These are phyloP conservation scores for Chalaropsis thielavioides DNA, from an alignment of 2,329 filamentous ascomycete species.

Conservation along the genomic window DNA sequence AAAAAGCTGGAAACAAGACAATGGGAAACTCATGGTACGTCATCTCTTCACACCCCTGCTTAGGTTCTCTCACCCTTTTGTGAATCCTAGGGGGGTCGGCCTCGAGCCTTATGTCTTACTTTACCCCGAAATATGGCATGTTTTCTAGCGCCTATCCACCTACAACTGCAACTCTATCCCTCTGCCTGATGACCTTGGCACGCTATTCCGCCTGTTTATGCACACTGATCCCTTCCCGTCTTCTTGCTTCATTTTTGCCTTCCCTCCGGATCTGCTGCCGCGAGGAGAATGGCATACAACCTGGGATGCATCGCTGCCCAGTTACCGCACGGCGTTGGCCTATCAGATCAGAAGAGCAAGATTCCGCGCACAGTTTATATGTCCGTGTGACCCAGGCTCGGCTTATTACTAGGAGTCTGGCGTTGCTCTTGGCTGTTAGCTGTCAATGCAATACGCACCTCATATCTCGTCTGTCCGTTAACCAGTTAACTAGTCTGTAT, in stretches of 20 bases:
- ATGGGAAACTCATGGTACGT: conserved; percentile 89
- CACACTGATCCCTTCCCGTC: neutral
- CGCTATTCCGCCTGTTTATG: neutral
- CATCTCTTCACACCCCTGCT: neutral
- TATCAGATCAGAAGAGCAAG: neutral
- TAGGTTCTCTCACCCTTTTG: neutral
- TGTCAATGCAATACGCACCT: too few species aligned
- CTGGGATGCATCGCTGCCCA: conserved; percentile 6
- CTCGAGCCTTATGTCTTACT: neutral
- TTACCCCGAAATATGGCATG: neutral
- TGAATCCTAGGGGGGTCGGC: neutral
- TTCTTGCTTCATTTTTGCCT: neutral
- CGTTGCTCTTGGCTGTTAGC: too few species aligned
- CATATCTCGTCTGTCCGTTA: too few species aligned
- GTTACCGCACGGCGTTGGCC: conserved; percentile 7
- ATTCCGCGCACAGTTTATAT: neutral
- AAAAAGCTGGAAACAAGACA: conserved; percentile 76
- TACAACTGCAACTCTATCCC: neutral
- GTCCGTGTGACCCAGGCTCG: too few species aligned
- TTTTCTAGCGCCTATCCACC: neutral
- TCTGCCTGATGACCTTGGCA: neutral
- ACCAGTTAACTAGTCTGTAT: too few species aligned
- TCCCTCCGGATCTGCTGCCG: neutral
- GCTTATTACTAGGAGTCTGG: too few species aligned
- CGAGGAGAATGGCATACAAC: neutral